Evolutionary conservation across 2,329 filamentous ascomycete genomes (phyloP).

Genomic region (Neofusicoccum kwambonambiense): DNA sequence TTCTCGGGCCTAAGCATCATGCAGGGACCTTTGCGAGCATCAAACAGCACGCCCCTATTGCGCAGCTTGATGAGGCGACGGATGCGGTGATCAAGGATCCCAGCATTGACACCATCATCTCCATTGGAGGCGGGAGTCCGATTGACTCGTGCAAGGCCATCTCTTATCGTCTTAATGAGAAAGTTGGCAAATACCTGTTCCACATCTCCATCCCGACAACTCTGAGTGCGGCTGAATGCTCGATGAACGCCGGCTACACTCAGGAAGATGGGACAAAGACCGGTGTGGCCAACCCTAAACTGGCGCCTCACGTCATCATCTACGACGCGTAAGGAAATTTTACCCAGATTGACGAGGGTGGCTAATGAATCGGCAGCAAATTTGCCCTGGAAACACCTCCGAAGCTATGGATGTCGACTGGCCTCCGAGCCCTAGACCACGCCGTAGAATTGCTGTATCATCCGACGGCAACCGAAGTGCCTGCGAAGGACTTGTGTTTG

Average conservation of each 20-base stretch:
- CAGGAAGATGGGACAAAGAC: conserved; percentile 51
- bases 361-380: conserved; percentile 21
- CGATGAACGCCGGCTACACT: conserved; percentile 53
- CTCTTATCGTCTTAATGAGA: conserved; percentile 34
- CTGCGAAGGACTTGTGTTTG: conserved; percentile 46
- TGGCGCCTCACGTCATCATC: conserved; percentile 50
- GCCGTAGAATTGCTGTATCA: conserved; percentile 56
- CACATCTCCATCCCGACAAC: conserved; percentile 43
- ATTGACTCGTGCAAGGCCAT: conserved; percentile 50
- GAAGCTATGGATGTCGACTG: conserved; percentile 52
- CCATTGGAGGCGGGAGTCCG: conserved; percentile 55
- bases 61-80: conserved; percentile 53
- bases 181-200: conserved; percentile 34
- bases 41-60: conserved; percentile 56
- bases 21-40: conserved; percentile 57
- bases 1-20: conserved; percentile 45
- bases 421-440: conserved; percentile 55
- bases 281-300: conserved; percentile 42
- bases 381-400: conserved; percentile 53
- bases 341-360: not conserved
- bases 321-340: conserved; percentile 43
- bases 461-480: conserved; percentile 52
- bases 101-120: conserved; percentile 55
- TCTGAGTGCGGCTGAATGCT: conserved; percentile 55
- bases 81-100: conserved; percentile 45